Base-by-base conservation (phyloP, 202 grass and related monocot species). In the Cymbopogon flexuosus region DNA sequence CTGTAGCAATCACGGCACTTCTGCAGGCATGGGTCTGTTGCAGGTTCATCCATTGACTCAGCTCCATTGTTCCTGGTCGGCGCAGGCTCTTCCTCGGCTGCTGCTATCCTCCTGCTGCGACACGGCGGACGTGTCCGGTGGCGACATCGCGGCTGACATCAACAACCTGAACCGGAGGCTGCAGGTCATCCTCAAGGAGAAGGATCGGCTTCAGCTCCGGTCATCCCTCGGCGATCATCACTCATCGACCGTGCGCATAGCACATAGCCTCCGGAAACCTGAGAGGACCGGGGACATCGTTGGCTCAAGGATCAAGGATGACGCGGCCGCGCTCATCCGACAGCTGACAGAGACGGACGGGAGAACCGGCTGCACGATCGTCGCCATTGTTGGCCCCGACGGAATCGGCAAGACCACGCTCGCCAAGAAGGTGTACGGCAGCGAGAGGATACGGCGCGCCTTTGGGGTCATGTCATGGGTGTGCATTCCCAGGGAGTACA, bases 381-480 rank as follows among this genome's bases (percentile, higher is more conserved):
- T 90, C 6, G 92, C 89, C 73, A 73, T 90, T 47, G 9, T 79
- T 37, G 92, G 89, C 1, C 76, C 88, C 5, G 75, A 76, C 33
- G 87, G 92, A 35, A 76, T 95, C 34, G 92, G 92, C 62, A 95
- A 92, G 90, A 90, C 89, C 62, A 92, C 56, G 39, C 84, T 95
- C 14, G 89, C 89, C 2, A 81, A 62, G 62, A 79, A 54, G 70
- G 86, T 92, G 42, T 92, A 79, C 81, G 45, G 85, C 19, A 80
- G 90, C 81, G 67, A 83, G 70, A 88, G 82, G 84, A 77, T 84
- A 33, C 84, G 79, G 24, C 72, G 79, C 35, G 56, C 19, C 62
- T 92, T 95, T 0, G 62, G 74, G 74, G 62, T 24, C 65, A 86
- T 61, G 70, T 59, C 86, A 24, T 95, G 92, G 89, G 72, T 90